Conservation (phyloP, 345 rosid genomes). For the Passiflora organensis region DNA sequence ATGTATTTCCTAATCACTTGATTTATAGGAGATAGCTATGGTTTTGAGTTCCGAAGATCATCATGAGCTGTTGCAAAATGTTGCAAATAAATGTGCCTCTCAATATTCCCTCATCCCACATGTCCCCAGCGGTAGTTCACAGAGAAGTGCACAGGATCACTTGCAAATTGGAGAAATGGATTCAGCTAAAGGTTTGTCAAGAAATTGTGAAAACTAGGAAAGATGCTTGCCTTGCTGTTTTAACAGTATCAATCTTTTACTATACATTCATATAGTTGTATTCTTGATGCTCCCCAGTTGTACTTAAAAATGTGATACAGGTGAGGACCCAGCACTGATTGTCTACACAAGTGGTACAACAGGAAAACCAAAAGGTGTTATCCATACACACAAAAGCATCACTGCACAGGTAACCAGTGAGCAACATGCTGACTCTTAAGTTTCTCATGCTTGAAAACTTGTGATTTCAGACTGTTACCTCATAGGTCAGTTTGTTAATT, state of each 20-base stretch:
- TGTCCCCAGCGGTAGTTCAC: slow-evolving; percentile 34
- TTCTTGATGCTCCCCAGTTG: background rate
- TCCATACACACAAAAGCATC: slow-evolving; percentile 85
- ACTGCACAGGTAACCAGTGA: slow-evolving; percentile 56
- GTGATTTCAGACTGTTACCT: background rate
- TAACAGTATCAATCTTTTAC: background rate
- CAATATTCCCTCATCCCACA: slow-evolving; percentile 64
- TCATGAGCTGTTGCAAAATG: slow-evolving; percentile 51
- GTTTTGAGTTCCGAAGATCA: slow-evolving; percentile 78
- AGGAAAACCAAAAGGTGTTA: slow-evolving; percentile 97
- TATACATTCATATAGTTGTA: background rate
- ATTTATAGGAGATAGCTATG: slow-evolving; percentile 61
- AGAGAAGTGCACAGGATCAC: slow-evolving; percentile 24
- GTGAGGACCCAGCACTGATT: slow-evolving; percentile 77
- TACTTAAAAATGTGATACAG: slow-evolving; percentile 26
- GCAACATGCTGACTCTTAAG: too few relatives aligned
- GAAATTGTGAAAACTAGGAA: slow-evolving; percentile 24
- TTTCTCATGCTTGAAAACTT: too few relatives aligned
- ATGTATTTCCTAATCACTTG: slow-evolving; percentile 10
- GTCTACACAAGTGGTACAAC: slow-evolving; percentile 98
- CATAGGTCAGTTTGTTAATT: slow-evolving; percentile 2
- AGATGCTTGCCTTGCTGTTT: slow-evolving; percentile 10
- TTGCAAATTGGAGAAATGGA: slow-evolving; percentile 33
- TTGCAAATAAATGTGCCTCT: slow-evolving; percentile 65
- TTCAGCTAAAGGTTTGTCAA: slow-evolving; percentile 31